Percentiles rank a stretch among this genome's conserved stretches.
Conservation (phyloP, 257 asterid species). For the Nemophila menziesii region DNA sequence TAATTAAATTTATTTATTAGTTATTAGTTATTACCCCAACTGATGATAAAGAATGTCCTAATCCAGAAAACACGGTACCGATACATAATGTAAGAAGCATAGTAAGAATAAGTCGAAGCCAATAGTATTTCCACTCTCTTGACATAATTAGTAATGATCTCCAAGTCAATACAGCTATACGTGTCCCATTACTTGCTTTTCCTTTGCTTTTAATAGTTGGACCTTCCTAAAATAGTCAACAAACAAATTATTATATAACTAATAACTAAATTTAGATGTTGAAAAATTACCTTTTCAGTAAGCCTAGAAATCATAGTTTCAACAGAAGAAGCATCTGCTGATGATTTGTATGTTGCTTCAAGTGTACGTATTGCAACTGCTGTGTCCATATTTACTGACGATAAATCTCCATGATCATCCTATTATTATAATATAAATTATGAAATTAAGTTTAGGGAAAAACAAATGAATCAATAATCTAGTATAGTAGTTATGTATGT, state of each 20-base stretch:
- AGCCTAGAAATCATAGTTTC: slow-evolving; percentile 78
- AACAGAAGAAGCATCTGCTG: slow-evolving; percentile 86
- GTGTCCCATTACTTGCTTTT: slow-evolving; percentile 43
- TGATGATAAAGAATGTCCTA: slow-evolving; percentile 95
- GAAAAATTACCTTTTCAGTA: slow-evolving; percentile 59
- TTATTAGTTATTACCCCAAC: too few relatives aligned
- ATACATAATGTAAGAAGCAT: slow-evolving; percentile 69
- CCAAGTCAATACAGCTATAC: slow-evolving; percentile 82
- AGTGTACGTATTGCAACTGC: slow-evolving; percentile 99
- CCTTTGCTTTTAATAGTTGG: slow-evolving; percentile 84
- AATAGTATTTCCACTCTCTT: slow-evolving; percentile 98
- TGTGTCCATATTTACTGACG: slow-evolving; percentile 97
- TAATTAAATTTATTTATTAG: slow-evolving; percentile 21
- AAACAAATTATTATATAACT: not conserved
- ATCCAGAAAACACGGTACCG: slow-evolving; percentile 76
- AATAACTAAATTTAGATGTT: not conserved
- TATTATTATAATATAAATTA: slow-evolving; percentile 19
- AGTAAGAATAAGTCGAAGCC: slow-evolving; percentile 86
- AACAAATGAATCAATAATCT: too few relatives aligned
- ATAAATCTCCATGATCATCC: slow-evolving; percentile 95
- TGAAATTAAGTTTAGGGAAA: too few relatives aligned
- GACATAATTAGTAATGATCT: slow-evolving; percentile 93
- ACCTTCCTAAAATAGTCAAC: slow-evolving; percentile 49
- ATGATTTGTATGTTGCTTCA: slow-evolving; percentile 84
- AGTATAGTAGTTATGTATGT: too few relatives aligned